Conservation (phyloP, 257 asterid species). For the Misopates orontium region DNA sequence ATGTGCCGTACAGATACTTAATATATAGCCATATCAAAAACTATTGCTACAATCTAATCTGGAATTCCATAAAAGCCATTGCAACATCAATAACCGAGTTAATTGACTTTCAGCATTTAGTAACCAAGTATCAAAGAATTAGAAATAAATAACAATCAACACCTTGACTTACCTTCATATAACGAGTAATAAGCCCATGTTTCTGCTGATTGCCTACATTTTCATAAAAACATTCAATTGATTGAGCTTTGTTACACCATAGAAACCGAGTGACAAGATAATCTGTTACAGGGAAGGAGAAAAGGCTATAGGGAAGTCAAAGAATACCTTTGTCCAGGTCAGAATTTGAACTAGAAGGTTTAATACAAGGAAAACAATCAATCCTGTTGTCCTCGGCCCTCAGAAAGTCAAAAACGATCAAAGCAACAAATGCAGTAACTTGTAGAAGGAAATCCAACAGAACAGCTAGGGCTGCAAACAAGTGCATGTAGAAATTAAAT, state of each 20-base stretch:
- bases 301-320: conserved; percentile 7
- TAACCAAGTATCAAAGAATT: conserved; percentile 8
- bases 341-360: conserved; percentile 52
- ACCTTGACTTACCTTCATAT: conserved; percentile 77
- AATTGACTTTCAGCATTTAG: not conserved
- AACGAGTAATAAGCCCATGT: conserved; percentile 81
- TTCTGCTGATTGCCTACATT: conserved; percentile 69
- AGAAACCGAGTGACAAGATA: conserved; percentile 16
- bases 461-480: conserved; percentile 88
- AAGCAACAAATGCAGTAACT: conserved; percentile 97
- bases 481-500: conserved; percentile 27
- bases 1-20: too few relatives aligned
- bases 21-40: too few relatives aligned
- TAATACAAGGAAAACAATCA: conserved; percentile 91
- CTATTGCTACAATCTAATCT: not conserved
- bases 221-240: conserved; percentile 22
- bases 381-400: conserved; percentile 91
- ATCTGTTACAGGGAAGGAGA: conserved; percentile 17
- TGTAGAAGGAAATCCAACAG: conserved; percentile 96
- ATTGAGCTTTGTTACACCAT: conserved; percentile 26
- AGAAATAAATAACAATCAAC: conserved; percentile 15
- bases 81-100: not conserved
- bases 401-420: conserved; percentile 89
- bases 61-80: not conserved
- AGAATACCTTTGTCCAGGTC: conserved; percentile 71